Evolutionary conservation across 345 rosid genomes (phyloP).

Genomic region (Physaria fendleri): DNA sequence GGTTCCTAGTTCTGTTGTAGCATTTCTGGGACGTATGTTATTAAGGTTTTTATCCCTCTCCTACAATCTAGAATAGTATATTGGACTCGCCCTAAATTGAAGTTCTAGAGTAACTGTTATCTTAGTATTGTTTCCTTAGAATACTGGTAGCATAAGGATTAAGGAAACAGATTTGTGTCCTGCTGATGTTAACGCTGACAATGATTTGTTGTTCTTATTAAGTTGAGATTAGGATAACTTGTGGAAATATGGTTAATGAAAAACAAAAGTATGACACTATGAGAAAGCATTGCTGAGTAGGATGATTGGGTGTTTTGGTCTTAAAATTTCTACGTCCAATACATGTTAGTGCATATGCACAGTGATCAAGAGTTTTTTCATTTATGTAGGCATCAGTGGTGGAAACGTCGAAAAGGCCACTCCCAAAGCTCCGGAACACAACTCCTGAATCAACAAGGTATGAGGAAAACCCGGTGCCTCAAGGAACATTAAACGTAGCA

Average conservation of each 20-base stretch:
- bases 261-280: background rate
- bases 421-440: slow-evolving; percentile 81
- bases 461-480: slow-evolving; percentile 56
- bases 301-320: background rate
- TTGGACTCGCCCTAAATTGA: background rate
- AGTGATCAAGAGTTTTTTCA: background rate
- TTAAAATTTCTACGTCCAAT: background rate
- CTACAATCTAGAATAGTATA: background rate
- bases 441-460: slow-evolving; percentile 48
- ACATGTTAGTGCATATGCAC: background rate
- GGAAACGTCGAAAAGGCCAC: slow-evolving; percentile 60
- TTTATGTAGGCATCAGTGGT: slow-evolving; percentile 52
- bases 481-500: slow-evolving; percentile 64
- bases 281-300: background rate
- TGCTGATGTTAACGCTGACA: background rate
- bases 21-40: background rate
- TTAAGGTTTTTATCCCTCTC: background rate
- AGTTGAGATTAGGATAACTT: background rate
- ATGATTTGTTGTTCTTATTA: background rate
- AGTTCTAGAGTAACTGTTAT: background rate
- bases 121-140: background rate
- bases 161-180: background rate
- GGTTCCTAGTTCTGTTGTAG: background rate
- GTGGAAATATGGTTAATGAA: background rate
- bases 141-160: background rate